Evolutionary conservation across 73 alveolate genomes (phyloP), one percentile per base, ranked within the genome.

Genomic region (Stentor roeselii): DNA sequence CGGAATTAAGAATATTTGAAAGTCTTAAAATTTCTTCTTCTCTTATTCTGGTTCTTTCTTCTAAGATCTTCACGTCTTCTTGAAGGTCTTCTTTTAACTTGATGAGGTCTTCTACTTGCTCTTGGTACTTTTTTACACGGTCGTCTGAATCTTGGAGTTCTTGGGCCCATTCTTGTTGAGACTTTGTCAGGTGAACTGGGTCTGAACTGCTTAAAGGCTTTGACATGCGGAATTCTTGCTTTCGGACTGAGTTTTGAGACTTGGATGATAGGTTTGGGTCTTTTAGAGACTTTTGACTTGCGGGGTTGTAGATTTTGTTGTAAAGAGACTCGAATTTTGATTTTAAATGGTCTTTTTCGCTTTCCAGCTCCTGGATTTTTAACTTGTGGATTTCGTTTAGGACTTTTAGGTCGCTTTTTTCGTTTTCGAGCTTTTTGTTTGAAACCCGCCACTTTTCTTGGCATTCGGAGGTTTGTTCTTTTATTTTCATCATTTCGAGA

Each of bases 1-100:
- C 74, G 35, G 27, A n/a, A 2, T 31, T 31, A 21, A 58, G 27
- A 58, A 31, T 58, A 58, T 58, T 58, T 58, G 74, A 58, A n/a
- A 67, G 32, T 67, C 82, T 67, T 67, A 15, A n/a, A n/a, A 67
- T 32, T 67, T 67, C 82, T 67, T 67, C 42, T 32, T 67, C 82
- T 67, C 82, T 67, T 15, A 15, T 15, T 67, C 27, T 50, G 32
- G 42, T 35, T 31, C n/a, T 15, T 0, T 15, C 42, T 67, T 67
- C 15, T 14, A 15, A 32, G 11, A 21, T 35, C 38, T 32, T 21
- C 38, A 67, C 37, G 2, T 67, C 42, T 15, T 67, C 82, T 67
- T 67, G 60, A 15, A 35, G 59, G 3, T n/a, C 21, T 27, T 67
- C 31, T 67, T 67, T 67, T 15, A 15, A 14, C 1, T 67, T 67